These are phyloP conservation scores for Somion occarium DNA, from an alignment of 1,284 basidiomycete species.

Conservation along the genomic window DNA sequence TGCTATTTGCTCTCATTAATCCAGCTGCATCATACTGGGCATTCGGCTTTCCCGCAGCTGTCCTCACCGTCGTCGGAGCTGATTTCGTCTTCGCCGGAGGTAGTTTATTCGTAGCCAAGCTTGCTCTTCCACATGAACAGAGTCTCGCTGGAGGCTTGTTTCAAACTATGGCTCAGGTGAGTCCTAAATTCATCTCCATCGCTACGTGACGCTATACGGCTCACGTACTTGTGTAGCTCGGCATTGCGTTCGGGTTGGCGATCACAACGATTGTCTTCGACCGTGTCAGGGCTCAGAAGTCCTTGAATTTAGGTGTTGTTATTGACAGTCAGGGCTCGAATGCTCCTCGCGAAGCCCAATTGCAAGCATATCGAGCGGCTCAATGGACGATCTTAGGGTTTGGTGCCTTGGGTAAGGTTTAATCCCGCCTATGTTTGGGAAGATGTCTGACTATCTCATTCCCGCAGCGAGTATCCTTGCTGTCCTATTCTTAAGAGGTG, in stretches of 20 bases:
- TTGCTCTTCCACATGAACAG: slow-evolving; percentile 22
- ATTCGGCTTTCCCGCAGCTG: slow-evolving; percentile 7
- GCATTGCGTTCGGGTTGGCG: slow-evolving; percentile 5
- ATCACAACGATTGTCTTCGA: slow-evolving; percentile 9
- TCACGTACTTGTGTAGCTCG: no score
- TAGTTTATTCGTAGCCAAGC: slow-evolving; percentile 65
- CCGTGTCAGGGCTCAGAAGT: slow-evolving; percentile 2
- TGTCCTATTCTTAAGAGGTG: slow-evolving; percentile 7
- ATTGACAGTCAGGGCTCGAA: slow-evolving; percentile 4
- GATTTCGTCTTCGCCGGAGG: slow-evolving; percentile 73
- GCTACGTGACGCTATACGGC: no score
- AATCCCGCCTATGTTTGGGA: no score
- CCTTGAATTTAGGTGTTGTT: slow-evolving; percentile 3
- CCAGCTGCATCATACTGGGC: slow-evolving; percentile 29
- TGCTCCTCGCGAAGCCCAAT: slow-evolving; percentile 3
- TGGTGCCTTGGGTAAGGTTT: slow-evolving; percentile 3
- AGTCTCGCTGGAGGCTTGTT: slow-evolving; percentile 8
- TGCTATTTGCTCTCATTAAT: slow-evolving; percentile 67
- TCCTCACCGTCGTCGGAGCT: slow-evolving; percentile 17
- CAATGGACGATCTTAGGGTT: slow-evolving; percentile 5
- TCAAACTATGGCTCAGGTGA: slow-evolving; percentile 8
- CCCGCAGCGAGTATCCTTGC: slow-evolving; percentile 1
- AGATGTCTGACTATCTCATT: neutral
- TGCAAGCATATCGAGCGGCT: slow-evolving; percentile 5
- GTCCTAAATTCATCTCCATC: neutral